Evolutionary conservation across 306 rosid species (phyloP), one percentile per base, ranked within the genome.

Genomic region (Rubus parviflorus): DNA sequence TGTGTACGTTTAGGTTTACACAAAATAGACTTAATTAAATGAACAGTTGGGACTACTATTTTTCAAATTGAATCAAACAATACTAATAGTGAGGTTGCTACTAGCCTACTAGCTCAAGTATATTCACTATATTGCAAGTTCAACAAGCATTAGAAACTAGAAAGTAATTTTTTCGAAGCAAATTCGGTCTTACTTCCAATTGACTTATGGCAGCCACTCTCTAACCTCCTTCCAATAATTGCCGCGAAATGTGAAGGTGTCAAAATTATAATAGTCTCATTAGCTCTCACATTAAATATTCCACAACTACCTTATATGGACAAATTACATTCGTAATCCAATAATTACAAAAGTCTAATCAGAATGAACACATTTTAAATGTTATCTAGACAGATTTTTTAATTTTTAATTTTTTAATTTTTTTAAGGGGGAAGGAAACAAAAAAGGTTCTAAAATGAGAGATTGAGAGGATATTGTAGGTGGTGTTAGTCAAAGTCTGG

Each of bases 401-500:
- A 0, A n/a, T n/a, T n/a, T n/a, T n/a, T n/a, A n/a, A n/a, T n/a
- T n/a, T n/a, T n/a, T 14, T 62, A 22, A 10, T 3, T 9, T 30
- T 62, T 30, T 11, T 5, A 52, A 46, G 64, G 25, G 58, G 48
- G 2, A 47, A 19, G 73, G 19, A 72, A 70, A 71, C 4, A 70
- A 63, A 42, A 20, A 30, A 6, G 16, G 16, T 23, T 23, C 41
- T 60, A 63, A 57, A 70, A 16, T 66, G 42, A 70, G 58, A 46
- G 13, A 70, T 11, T 66, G 42, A 70, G 58, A 46, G 13, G 22
- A 69, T 14, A 25, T 23, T 10, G 65, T 22, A 58, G 8, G 0
- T 25, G 15, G 35, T 25, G 14, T 10, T 5, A 14, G 92, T 89
- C 92, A 87, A 91, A 87, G 89, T 82, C 65, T 64, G 51, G 67